Percentiles rank a stretch among this genome's conserved stretches.
Conservation (phyloP, 2,329 filamentous ascomycete species). For the Aspergillus udagawae region DNA sequence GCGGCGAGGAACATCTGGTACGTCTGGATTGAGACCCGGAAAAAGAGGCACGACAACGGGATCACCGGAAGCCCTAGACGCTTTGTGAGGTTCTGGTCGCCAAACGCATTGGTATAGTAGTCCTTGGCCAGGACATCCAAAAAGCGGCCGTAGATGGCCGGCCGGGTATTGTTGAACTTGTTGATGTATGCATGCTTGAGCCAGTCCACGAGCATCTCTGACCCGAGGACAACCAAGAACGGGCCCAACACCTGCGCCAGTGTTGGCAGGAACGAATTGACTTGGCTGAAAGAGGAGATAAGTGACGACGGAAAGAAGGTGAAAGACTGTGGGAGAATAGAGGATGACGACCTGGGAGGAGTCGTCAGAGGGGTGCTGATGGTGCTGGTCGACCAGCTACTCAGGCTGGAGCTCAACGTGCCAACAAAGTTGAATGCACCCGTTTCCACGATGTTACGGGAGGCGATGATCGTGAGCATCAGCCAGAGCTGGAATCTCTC, state of each 20-base stretch:
- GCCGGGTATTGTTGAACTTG: slow-evolving; percentile 97
- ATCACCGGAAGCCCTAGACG: slow-evolving; percentile 87
- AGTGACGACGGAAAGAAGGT: slow-evolving; percentile 64
- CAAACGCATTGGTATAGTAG: slow-evolving; percentile 95
- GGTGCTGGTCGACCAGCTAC: slow-evolving; percentile 30
- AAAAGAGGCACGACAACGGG: slow-evolving; percentile 88
- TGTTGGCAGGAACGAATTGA: slow-evolving; percentile 41
- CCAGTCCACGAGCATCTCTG: slow-evolving; percentile 95
- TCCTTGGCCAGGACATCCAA: slow-evolving; percentile 94
- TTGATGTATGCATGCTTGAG: slow-evolving; percentile 97
- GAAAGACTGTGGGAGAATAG: slow-evolving; percentile 85
- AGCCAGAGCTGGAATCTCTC: slow-evolving; percentile 97
- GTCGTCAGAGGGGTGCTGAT: slow-evolving; percentile 53
- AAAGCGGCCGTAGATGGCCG: slow-evolving; percentile 81
- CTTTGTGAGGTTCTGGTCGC: slow-evolving; percentile 82
- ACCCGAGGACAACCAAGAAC: slow-evolving; percentile 89
- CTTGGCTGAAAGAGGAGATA: slow-evolving; percentile 40
- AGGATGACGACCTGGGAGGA: slow-evolving; percentile 56
- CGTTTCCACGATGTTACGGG: slow-evolving; percentile 94
- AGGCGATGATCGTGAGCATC: slow-evolving; percentile 92
- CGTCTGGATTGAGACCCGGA: slow-evolving; percentile 88
- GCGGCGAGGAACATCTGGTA: slow-evolving; percentile 97
- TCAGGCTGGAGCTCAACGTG: slow-evolving; percentile 31
- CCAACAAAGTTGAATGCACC: slow-evolving; percentile 66
- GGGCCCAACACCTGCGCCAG: slow-evolving; percentile 81